A percentile compares a stretch with the other conserved stretches of the same genome.
These are phyloP conservation scores for Chalciporus sp. DNA, from an alignment of 1,284 basidiomycete genomes.

Conservation along the genomic window DNA sequence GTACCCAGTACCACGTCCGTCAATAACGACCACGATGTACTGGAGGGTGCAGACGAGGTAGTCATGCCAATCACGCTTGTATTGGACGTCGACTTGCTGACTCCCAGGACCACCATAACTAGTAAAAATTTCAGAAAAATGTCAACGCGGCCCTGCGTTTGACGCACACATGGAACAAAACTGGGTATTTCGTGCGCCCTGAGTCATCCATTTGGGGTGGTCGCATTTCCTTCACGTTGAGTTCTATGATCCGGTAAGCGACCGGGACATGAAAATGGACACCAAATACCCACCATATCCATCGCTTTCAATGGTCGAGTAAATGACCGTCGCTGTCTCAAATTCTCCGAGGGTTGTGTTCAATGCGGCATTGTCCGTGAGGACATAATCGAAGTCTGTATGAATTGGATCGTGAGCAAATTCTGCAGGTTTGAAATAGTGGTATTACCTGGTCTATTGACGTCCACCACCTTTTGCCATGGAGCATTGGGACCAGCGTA, in stretches of 20 bases:
- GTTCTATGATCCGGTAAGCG: conserved; percentile 47
- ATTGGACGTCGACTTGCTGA: conserved; percentile 74
- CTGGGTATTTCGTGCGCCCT: conserved; percentile 91
- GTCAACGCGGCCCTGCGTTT: neutral
- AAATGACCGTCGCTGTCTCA: conserved; percentile 70
- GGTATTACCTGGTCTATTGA: conserved; percentile 58
- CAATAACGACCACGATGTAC: conserved; percentile 87
- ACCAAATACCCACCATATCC: conserved; percentile 66
- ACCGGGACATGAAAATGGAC: conserved; percentile 16
- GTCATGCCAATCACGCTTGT: conserved; percentile 81
- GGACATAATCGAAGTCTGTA: conserved; percentile 59
- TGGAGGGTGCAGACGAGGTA: conserved; percentile 83
- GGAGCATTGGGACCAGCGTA: conserved; percentile 87
- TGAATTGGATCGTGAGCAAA: conserved; percentile 10
- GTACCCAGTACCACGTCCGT: conserved; percentile 93
- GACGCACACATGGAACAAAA: conserved; percentile 79
- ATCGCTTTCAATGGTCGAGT: conserved; percentile 75
- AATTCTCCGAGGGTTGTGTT: conserved; percentile 73
- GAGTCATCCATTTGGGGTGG: conserved; percentile 92
- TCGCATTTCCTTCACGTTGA: conserved; percentile 88
- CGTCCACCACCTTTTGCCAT: conserved; percentile 80
- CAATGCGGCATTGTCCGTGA: conserved; percentile 76
- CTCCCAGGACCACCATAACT: conserved; percentile 92
- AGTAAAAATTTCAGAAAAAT: conserved; percentile 10
- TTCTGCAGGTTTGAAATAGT: neutral